A percentile compares a stretch with the other conserved stretches of the same genome.
Conservation (phyloP, 306 rosid species). For the Fragaria vesca region DNA sequence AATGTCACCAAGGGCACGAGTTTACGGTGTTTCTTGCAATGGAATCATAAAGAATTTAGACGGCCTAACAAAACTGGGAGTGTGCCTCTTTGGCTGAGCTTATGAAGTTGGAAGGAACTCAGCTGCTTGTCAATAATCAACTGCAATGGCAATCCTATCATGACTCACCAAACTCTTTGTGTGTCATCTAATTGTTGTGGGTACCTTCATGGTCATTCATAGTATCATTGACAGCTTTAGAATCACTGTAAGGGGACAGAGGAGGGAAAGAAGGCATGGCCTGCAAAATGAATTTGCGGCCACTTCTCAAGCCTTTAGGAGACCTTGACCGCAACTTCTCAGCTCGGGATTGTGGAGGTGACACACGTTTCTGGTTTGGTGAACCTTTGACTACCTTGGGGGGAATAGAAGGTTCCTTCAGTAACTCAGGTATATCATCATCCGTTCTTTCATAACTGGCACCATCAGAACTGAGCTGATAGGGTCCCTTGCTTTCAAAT, state of each 20-base stretch:
- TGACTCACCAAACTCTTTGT: not conserved
- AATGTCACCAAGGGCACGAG: not conserved
- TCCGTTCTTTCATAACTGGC: not conserved
- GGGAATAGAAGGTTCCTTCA: slow-evolving; percentile 17
- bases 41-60: not conserved
- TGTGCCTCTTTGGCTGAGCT: not conserved
- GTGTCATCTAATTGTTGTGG: not conserved
- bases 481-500: not conserved
- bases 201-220: not conserved
- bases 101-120: not conserved
- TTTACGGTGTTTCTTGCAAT: not conserved
- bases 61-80: not conserved
- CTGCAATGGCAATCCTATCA: not conserved
- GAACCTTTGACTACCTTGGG: not conserved
- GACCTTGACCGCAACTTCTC: slow-evolving; percentile 4
- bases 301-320: slow-evolving; percentile 19
- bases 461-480: slow-evolving; percentile 9
- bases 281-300: slow-evolving; percentile 12
- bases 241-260: slow-evolving; percentile 15
- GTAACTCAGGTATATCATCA: slow-evolving; percentile 18
- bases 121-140: not conserved
- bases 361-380: slow-evolving; percentile 14
- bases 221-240: not conserved
- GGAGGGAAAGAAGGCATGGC: slow-evolving; percentile 22
- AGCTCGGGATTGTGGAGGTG: slow-evolving; percentile 15